Evolutionary conservation across 225 moss, liverwort and hornwort species (phyloP), one percentile per base, ranked within the genome.

Genomic region (Rhytidiadelphus loreus): DNA sequence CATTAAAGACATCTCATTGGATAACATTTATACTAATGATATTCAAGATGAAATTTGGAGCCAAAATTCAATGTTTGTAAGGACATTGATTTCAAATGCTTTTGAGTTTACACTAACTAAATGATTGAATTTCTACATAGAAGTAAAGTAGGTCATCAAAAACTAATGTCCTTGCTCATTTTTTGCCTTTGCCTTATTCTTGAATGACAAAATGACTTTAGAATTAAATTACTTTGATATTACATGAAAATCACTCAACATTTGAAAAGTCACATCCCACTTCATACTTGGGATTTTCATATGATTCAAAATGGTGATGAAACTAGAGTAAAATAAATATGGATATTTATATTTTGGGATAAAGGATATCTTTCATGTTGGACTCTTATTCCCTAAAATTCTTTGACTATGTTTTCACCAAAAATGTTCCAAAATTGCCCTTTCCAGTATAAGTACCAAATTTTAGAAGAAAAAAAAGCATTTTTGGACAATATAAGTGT

Each of bases 301-400:
- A 9, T 26, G 43, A 43, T 71, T 71, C 9, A 71, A 43, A 71
- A 71, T 43, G 10, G 2, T 72, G 11, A 72, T 72, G 17, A 72
- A 29, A 17, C 2, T 28, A 29, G 72, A 29, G 6, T 9, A 11
- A 43, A 44, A 17, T 44, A 72, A 29, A 29, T 46, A 25, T 7
- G 1, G 5, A 25, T 25, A 0, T 70, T 3, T 1, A 10, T 29
- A 44, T 0, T 17, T 43, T 11, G 11, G 2, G 1, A 29, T 44
- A 6, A 29, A 44, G 2, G 6, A 16, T 9, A 72, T 46, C 9
- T 46, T 9, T n/a, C n/a, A n/a, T n/a, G n/a, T n/a, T n/a, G n/a
- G n/a, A n/a, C n/a, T n/a, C n/a, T n/a, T n/a, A n/a, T n/a, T n/a
- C n/a, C n/a, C n/a, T n/a, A n/a, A n/a, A n/a, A n/a, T n/a, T n/a